Conservation (phyloP, 805 yeast genomes). For the Saccharomycopsis microspora region DNA sequence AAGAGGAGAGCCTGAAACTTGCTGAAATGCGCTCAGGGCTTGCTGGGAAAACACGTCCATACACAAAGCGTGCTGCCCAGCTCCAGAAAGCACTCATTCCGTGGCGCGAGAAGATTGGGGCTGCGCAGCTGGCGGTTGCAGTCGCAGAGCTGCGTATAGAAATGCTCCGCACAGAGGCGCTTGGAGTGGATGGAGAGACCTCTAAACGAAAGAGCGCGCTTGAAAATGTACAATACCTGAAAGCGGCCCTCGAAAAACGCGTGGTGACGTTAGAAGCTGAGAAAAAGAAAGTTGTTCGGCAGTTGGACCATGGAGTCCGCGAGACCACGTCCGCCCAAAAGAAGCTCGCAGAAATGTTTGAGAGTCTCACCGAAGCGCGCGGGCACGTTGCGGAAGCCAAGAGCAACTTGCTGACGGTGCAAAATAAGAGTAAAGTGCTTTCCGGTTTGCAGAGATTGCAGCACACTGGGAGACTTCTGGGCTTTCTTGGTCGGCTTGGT, state of each 20-base stretch:
- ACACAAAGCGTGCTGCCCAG: conserved; percentile 52
- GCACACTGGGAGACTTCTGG: conserved; percentile 71
- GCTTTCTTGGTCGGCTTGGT: conserved; percentile 86
- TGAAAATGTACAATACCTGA: conserved; percentile 33
- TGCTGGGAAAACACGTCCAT: conserved; percentile 60
- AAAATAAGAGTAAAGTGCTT: conserved; percentile 66
- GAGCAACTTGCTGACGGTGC: conserved; percentile 40
- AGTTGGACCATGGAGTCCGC: conserved; percentile 44
- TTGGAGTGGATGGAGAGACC: conserved; percentile 33
- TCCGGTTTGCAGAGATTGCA: conserved; percentile 57
- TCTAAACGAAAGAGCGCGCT: conserved; percentile 33
- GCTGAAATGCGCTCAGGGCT: conserved; percentile 54
- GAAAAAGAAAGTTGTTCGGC: conserved; percentile 36
- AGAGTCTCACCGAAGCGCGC: conserved; percentile 39
- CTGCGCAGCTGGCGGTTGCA: conserved; percentile 50
- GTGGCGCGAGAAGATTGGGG: conserved; percentile 59
- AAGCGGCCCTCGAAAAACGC: conserved; percentile 37
- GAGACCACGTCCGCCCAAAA: conserved; percentile 40
- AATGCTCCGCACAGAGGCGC: conserved; percentile 37
- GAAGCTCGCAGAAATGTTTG: conserved; percentile 42
- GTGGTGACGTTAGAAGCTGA: conserved; percentile 36
- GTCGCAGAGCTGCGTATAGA: conserved; percentile 58
- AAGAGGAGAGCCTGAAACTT: conserved; percentile 42
- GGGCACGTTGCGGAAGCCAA: conserved; percentile 60
- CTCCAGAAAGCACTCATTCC: conserved; percentile 68